Evolutionary conservation across 345 rosid genomes (phyloP).

Genomic region (Brassica nigra): DNA sequence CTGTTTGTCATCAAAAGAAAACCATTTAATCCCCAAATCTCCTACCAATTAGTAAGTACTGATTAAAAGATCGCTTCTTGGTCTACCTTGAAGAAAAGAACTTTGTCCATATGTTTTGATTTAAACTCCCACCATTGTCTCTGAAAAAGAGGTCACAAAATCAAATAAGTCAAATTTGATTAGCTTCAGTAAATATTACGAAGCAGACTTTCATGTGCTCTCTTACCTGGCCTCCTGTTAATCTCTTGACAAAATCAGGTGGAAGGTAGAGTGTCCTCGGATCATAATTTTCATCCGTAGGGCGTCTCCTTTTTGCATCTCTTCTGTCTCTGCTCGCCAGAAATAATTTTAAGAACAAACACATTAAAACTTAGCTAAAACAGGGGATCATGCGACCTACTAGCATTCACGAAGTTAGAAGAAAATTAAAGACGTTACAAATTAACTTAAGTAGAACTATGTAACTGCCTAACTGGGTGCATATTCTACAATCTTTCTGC

Average conservation of each 20-base stretch:
- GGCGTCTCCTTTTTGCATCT: slow-evolving; percentile 71
- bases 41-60: background rate
- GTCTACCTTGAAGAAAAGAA: slow-evolving; percentile 89
- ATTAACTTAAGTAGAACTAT: slow-evolving; percentile 11
- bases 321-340: slow-evolving; percentile 54
- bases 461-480: background rate
- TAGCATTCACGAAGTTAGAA: background rate
- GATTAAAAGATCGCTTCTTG: background rate
- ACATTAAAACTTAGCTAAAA: slow-evolving; percentile 4
- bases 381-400: background rate
- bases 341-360: slow-evolving; percentile 18
- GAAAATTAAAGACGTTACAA: slow-evolving; percentile 1
- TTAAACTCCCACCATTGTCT: slow-evolving; percentile 99
- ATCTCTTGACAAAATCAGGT: slow-evolving; percentile 69
- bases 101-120: slow-evolving; percentile 98
- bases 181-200: slow-evolving; percentile 26
- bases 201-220: slow-evolving; percentile 16
- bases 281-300: slow-evolving; percentile 77
- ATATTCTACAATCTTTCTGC: slow-evolving; percentile 5
- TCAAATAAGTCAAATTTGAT: slow-evolving; percentile 18
- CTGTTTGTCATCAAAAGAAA: slow-evolving; percentile 46
- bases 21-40: background rate
- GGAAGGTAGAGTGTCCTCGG: slow-evolving; percentile 88
- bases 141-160: slow-evolving; percentile 46
- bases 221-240: slow-evolving; percentile 87